Base-by-base conservation (phyloP, 805 yeast genomes). In the Barnettozyma populi region DNA sequence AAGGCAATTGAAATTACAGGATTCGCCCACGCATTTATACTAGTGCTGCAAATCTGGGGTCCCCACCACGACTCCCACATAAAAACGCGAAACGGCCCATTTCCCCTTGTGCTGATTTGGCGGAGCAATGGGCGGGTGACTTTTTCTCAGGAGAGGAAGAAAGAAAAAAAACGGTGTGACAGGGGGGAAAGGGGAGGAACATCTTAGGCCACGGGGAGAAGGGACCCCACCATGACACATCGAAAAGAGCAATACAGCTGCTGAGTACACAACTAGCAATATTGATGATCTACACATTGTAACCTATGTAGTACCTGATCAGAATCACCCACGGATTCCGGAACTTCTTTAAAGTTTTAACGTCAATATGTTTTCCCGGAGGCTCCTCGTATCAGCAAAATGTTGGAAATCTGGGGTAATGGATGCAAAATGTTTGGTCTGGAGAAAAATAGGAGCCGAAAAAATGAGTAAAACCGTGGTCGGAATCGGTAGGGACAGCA, bases 331-430 rank as follows among this genome's bases (percentile, higher is more conserved):
- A 39, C 42, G 31, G 32, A 25, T 16, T 21, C 31, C 31, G 42
- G 31, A 23, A 24, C 19, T 27, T n/a, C 19, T n/a, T 18, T 7
- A 5, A 21, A 2, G 25, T 19, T 10, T 40, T 27, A n/a, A 14
- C 14, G 25, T 14, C 16, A 35, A 24, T 35, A n/a, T 16, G 19
- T 35, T 35, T 35, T 35, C 20, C 29, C 25, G 20, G 20, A 16
- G 42, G 34, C 42, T 7, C 11, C 21, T n/a, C n/a, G n/a, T 16
- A 35, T 19, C 21, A 27, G 10, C 19, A 13, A 20, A 23, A 21
- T 24, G 41, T 21, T n/a, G 20, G 19, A 48, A 48, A 49, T 49
- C 52, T 49, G 52, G 52, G 52, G 52, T 49, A 49, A 49, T 31
- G 49, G 52, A 41, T n/a, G 14, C 37, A 13, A 29, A 34, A 19